Conservation (phyloP, 2,329 filamentous ascomycete species). For the Geoglossum cookeanum region DNA sequence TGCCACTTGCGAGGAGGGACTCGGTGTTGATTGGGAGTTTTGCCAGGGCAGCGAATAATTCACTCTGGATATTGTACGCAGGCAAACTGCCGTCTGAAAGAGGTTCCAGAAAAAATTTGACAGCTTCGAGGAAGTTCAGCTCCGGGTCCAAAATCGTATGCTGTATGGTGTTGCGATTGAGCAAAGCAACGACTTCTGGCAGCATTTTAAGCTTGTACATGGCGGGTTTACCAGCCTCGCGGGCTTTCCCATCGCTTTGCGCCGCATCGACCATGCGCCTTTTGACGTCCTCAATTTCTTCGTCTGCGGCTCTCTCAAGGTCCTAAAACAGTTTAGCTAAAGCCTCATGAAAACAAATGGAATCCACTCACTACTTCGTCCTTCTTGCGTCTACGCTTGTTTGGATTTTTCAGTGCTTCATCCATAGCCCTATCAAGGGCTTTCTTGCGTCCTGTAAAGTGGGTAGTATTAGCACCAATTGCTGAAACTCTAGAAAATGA, state of each 20-base stretch:
- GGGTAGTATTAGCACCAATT: neutral
- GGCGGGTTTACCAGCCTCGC: conserved; percentile 60
- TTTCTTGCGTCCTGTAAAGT: conserved; percentile 42
- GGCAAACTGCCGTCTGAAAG: conserved; percentile 85
- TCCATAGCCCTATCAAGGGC: conserved; percentile 79
- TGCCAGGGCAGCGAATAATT: conserved; percentile 66
- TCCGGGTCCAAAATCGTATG: conserved; percentile 80
- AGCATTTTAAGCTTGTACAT: conserved; percentile 87
- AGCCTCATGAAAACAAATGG: neutral
- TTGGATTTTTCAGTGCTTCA: conserved; percentile 68
- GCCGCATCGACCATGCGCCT: conserved; percentile 81
- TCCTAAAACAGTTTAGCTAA: conserved; percentile 35
- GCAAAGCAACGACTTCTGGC: conserved; percentile 68
- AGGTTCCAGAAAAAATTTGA: conserved; percentile 94
- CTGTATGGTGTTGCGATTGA: conserved; percentile 78
- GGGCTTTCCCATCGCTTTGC: conserved; percentile 65
- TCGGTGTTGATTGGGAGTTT: conserved; percentile 84
- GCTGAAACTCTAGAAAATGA: neutral
- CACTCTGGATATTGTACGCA: conserved; percentile 92
- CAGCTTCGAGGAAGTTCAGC: conserved; percentile 82
- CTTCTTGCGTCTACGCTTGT: conserved; percentile 54
- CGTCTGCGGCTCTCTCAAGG: conserved; percentile 74
- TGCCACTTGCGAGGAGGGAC: conserved; percentile 69
- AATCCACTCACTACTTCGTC: conserved; percentile 56
- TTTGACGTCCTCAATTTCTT: conserved; percentile 74